These are phyloP conservation scores for Globisporangium canariense DNA, from an alignment of 352 stramenopile genomes.

Conservation along the genomic window DNA sequence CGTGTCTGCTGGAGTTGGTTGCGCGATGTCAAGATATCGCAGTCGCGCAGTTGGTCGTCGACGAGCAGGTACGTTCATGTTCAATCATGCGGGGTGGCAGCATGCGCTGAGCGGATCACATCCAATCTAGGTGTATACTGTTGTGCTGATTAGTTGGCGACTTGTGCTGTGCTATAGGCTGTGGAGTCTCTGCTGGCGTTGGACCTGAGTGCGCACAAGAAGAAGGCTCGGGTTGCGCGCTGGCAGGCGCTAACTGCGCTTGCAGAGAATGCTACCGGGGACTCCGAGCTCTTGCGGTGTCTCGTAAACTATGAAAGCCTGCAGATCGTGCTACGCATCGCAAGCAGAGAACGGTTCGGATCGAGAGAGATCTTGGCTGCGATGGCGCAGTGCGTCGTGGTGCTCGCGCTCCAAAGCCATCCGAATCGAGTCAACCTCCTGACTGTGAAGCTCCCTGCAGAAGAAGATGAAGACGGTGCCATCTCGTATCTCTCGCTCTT, in stretches of 20 bases:
- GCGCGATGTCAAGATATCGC: constrained; percentile 2
- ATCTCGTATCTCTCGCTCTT: constrained; percentile 40
- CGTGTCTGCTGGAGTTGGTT: constrained; percentile 12
- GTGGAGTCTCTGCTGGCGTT: constrained; percentile 2
- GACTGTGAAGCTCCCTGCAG: constrained; percentile 9
- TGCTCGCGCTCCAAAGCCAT: constrained; percentile 15
- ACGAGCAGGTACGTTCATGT: constrained; percentile 2
- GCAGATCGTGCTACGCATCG: constrained; percentile 22
- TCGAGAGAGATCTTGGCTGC: constrained; percentile 30
- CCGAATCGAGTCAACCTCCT: neutral
- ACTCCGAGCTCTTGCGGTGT: neutral
- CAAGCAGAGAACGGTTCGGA: constrained; percentile 30
- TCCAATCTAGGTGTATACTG: neutral
- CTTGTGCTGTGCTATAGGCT: constrained; percentile 3
- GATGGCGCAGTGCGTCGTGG: constrained; percentile 37
- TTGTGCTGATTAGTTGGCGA: neutral
- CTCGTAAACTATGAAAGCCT: constrained; percentile 8
- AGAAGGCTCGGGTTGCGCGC: constrained; percentile 16
- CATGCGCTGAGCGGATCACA: neutral
- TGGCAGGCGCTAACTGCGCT: constrained; percentile 19
- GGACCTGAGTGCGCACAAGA: constrained; percentile 11
- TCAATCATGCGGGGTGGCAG: neutral
- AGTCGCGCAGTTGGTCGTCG: constrained; percentile 3
- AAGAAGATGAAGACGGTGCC: neutral
- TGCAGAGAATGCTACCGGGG: neutral